Conservation (phyloP, 306 rosid genomes). For the Prosopis cineraria region DNA sequence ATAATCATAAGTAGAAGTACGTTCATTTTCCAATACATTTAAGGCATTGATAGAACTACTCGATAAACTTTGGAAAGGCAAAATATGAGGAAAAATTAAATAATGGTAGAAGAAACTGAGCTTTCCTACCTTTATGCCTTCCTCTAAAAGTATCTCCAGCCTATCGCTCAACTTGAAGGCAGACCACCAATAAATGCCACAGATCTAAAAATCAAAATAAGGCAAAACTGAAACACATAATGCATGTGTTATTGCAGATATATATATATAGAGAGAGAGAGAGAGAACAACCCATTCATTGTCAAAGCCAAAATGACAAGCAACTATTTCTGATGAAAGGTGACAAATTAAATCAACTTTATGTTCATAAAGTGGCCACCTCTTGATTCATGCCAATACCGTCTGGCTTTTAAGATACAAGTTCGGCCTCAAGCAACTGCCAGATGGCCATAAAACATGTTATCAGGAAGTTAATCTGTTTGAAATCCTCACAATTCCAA, state of each 20-base stretch:
- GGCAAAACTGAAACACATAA: background rate
- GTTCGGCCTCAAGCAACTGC: background rate
- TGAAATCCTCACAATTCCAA: background rate
- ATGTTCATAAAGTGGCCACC: background rate
- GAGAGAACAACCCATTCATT: background rate
- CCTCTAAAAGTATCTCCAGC: conserved; percentile 52
- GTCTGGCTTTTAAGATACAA: background rate
- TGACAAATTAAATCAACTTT: background rate
- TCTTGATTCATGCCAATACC: background rate
- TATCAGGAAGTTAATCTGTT: background rate
- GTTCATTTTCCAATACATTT: background rate
- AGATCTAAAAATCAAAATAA: background rate
- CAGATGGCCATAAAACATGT: background rate
- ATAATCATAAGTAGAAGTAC: background rate
- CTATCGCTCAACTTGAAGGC: background rate
- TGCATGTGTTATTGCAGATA: no score
- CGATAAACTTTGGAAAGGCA: background rate
- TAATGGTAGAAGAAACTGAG: background rate
- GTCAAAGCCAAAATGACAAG: background rate
- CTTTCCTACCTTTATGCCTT: conserved; percentile 69
- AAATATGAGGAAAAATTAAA: background rate
- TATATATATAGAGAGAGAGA: no score
- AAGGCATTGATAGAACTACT: background rate
- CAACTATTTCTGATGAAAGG: background rate
- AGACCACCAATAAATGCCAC: conserved; percentile 3